phyloP scores from a whole-genome alignment of 371 early-diverging fungal species.

The Syncephalastrum monosporum region DNA sequence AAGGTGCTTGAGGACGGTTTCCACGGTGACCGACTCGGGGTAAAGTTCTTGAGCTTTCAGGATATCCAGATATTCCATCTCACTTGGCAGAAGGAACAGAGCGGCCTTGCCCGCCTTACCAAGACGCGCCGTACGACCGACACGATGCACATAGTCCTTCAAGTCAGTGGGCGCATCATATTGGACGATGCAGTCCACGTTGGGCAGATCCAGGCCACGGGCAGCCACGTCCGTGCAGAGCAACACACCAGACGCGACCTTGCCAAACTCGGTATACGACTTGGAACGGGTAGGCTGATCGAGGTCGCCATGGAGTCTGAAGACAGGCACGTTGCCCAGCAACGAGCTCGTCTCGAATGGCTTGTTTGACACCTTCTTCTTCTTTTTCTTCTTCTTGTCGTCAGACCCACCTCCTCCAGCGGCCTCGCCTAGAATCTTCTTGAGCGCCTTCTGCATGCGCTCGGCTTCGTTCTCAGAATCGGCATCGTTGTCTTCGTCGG shows the following conservation, averaged over 20 bases:
- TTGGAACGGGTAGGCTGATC: slow-evolving; percentile 75
- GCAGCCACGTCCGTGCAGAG: slow-evolving; percentile 98
- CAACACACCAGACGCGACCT: slow-evolving; percentile 66
- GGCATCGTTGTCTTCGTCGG: slow-evolving; percentile 39
- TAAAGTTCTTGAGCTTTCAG: slow-evolving; percentile 69
- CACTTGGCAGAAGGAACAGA: slow-evolving; percentile 86
- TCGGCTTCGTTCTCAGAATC: slow-evolving; percentile 23
- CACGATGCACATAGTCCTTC: slow-evolving; percentile 95
- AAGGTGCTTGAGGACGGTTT: slow-evolving; percentile 46
- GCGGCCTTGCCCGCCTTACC: slow-evolving; percentile 84
- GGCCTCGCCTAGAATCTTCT: slow-evolving; percentile 19
- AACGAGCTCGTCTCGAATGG: slow-evolving; percentile 45
- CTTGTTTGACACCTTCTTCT: slow-evolving; percentile 22
- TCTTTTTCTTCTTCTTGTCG: slow-evolving; percentile 17
- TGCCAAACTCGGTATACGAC: slow-evolving; percentile 73
- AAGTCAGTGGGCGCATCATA: slow-evolving; percentile 96
- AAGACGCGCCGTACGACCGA: slow-evolving; percentile 98
- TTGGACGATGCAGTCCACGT: slow-evolving; percentile 92
- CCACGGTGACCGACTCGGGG: slow-evolving; percentile 51
- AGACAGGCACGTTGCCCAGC: slow-evolving; percentile 63
- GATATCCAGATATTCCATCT: slow-evolving; percentile 79
- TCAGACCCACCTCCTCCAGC: background rate
- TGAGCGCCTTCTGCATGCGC: slow-evolving; percentile 26
- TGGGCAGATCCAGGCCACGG: slow-evolving; percentile 96
- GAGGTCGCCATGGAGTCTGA: slow-evolving; percentile 89